Conservation (phyloP, 768 basidiomycete genomes). For the Boletus sp. region DNA sequence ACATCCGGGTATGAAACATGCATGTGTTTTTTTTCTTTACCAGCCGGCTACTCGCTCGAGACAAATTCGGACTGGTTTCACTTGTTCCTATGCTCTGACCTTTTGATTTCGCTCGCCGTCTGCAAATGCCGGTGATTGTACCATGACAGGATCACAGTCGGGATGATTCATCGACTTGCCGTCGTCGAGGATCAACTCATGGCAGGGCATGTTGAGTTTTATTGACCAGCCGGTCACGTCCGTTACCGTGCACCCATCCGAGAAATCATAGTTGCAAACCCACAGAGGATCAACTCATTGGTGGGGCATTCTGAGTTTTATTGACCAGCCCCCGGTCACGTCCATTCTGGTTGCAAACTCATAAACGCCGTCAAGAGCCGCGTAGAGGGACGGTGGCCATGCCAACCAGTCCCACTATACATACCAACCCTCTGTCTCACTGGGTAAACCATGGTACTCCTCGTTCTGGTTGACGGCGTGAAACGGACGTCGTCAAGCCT, state of each 20-base stretch:
- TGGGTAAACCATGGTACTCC: background rate
- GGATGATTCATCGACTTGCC: background rate
- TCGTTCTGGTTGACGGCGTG: background rate
- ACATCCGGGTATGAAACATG: constrained; percentile 10
- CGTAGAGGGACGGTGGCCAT: background rate
- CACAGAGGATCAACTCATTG: no score
- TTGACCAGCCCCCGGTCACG: no score
- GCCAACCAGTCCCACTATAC: background rate
- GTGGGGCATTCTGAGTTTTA: no score
- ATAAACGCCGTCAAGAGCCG: background rate
- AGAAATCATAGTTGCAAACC: background rate
- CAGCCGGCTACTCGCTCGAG: background rate
- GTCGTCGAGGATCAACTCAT: no score
- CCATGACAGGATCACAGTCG: background rate
- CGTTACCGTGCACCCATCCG: background rate
- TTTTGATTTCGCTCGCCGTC: background rate
- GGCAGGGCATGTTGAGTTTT: background rate
- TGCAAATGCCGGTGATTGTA: background rate
- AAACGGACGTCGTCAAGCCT: background rate
- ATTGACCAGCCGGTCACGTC: background rate
- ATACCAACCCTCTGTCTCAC: background rate
- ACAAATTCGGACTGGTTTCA: background rate
- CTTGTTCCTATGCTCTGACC: background rate
- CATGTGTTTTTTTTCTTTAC: constrained; percentile 29
- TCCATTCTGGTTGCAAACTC: no score